phyloP scores from a whole-genome alignment of 2,329 filamentous ascomycete genomes.

The Aspergillus sp. region DNA sequence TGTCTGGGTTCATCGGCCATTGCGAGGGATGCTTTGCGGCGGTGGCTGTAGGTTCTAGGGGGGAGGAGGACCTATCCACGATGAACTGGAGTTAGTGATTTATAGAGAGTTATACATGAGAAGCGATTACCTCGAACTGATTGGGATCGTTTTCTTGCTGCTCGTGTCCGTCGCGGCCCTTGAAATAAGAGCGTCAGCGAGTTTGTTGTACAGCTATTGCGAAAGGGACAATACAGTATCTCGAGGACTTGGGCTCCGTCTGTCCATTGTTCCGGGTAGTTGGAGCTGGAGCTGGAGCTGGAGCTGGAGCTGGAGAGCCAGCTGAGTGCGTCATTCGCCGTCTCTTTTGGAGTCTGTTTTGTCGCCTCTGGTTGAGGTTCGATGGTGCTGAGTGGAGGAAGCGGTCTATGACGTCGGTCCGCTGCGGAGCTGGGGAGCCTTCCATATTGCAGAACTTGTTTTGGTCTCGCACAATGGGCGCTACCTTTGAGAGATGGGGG shows the following conservation, averaged over 20 bases:
- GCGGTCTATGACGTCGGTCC: conserved; percentile 1
- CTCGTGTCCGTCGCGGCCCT: conserved; percentile 30
- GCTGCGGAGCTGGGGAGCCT: not conserved
- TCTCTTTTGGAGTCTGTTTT: not conserved
- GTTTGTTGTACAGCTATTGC: not conserved
- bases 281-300: no score
- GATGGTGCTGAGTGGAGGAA: not conserved
- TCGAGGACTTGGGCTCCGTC: not conserved
- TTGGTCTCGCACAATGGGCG: no score
- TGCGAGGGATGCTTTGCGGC: conserved; percentile 62
- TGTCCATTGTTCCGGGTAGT: not conserved
- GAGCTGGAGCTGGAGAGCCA: not conserved
- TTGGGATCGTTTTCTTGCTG: conserved; percentile 32
- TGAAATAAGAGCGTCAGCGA: conserved; percentile 4
- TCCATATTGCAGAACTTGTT: no score
- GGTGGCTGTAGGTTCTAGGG: conserved; percentile 49
- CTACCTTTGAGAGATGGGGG: not conserved
- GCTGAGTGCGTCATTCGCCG: not conserved
- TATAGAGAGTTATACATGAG: not conserved
- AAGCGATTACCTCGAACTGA: conserved; percentile 34
- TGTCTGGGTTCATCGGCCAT: conserved; percentile 42
- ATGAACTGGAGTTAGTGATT: not conserved
- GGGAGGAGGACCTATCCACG: conserved; percentile 54
- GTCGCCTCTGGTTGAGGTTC: no score
- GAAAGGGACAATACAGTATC: conserved; percentile 18